A percentile compares a stretch with the other conserved stretches of the same genome.
Evolutionary conservation across 1,284 basidiomycete genomes (phyloP).

Genomic region (Veloporphyrellus conicus): DNA sequence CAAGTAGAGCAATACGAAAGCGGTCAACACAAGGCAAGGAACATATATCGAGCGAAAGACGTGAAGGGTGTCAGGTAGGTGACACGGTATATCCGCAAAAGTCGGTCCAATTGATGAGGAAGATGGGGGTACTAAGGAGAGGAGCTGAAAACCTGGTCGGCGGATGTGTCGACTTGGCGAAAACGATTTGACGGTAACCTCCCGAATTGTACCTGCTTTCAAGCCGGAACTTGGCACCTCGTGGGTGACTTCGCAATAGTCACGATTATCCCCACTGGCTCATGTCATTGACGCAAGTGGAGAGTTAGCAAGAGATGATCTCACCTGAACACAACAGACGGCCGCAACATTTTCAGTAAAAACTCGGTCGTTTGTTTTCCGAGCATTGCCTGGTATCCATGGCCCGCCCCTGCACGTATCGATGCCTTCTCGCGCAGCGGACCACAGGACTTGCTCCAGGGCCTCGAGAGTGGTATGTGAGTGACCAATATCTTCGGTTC

Average conservation of each 20-base stretch:
- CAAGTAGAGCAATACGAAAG: conserved; percentile 24
- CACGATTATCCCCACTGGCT: conserved; percentile 81
- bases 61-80: conserved; percentile 66
- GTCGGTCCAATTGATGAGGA: conserved; percentile 14
- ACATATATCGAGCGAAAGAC: conserved; percentile 61
- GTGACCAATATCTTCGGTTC: conserved; percentile 63
- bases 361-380: conserved; percentile 73
- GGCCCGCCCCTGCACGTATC: conserved; percentile 72
- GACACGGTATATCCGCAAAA: conserved; percentile 52
- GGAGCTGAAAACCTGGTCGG: conserved; percentile 79
- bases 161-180: conserved; percentile 74
- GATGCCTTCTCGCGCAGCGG: conserved; percentile 67
- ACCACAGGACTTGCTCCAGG: conserved; percentile 71
- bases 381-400: conserved; percentile 79
- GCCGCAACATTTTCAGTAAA: conserved; percentile 61
- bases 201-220: conserved; percentile 40
- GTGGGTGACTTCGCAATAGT: conserved; percentile 78
- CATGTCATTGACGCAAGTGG: conserved; percentile 3
- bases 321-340: conserved; percentile 69
- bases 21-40: conserved; percentile 27
- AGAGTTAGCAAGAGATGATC: conserved; percentile 13
- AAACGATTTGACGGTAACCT: conserved; percentile 79
- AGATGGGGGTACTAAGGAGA: conserved; percentile 60
- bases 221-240: conserved; percentile 28
- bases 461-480: conserved; percentile 79